Evolutionary conservation across 2,329 filamentous ascomycete species (phyloP), one percentile per base, ranked within the genome.

Genomic region (Hypomyces rosellus): DNA sequence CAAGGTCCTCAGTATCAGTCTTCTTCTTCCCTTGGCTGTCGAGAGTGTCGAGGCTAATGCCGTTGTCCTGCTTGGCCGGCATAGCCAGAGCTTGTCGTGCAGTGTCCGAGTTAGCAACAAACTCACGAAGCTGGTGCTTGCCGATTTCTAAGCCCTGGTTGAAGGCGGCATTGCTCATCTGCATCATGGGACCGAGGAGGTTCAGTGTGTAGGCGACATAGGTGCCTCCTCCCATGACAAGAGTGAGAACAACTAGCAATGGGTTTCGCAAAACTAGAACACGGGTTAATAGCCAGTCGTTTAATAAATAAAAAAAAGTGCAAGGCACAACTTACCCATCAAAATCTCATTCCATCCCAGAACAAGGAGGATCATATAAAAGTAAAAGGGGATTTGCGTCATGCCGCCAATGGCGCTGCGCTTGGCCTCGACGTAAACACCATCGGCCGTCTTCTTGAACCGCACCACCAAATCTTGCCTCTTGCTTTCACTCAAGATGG

Each of bases 271-370:
- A 78, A 34, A 99, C 93, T 96, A 61, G 16, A 49, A 4, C 39
- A 3, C 13, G 13, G 12, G 34, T 52, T 43, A 49, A 41, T 25
- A 40, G 41, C 15, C 8, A 22, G 13, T 16, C 11, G 7, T 20
- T n/a, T 20, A 16, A n/a, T 6, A 25, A 44, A 25, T 34, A 25
- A 20, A 36, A 46, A 13, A 44, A 25, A 34, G 12, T n/a, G 22
- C 12, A 18, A 61, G 50, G 7, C 4, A 39, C 7, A 11, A 48
- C 87, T 77, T 78, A 95, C 91, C 89, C 63, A 91, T 88, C 58
- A 95, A 75, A 56, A 99, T 91, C 71, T 99, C 93, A 69, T 99
- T 99, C 93, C 93, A 99, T n/a, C 93, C 93, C 45, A 99, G 76
- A 18, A 89, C 88, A 57, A 99, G 74, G 50, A 99, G 76, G 50